phyloP scores from a whole-genome alignment of 495 filamentous ascomycete species.

The Pyrenopolyporus hunteri region DNA sequence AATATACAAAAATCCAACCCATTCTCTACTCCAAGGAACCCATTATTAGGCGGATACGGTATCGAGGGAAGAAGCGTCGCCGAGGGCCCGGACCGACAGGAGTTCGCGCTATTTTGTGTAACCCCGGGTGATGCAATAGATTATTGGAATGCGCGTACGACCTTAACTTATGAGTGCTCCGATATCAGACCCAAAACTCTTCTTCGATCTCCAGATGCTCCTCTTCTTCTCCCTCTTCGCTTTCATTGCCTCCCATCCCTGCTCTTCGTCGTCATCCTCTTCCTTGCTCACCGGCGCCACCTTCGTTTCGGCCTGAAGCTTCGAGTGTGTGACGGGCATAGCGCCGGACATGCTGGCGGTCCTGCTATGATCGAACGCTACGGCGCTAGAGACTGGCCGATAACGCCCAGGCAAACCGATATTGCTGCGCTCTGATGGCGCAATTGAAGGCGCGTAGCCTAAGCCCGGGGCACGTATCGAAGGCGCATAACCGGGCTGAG shows the following conservation, averaged over 20 bases:
- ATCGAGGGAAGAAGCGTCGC: constrained; percentile 2
- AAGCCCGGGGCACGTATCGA: constrained; percentile 53
- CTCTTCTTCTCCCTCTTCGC: constrained; percentile 83
- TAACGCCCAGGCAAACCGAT: constrained; percentile 91
- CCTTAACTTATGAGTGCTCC: constrained; percentile 51
- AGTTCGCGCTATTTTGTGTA: constrained; percentile 34
- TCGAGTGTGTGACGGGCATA: constrained; percentile 39
- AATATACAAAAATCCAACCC: constrained; percentile 38
- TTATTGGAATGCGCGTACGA: constrained; percentile 27
- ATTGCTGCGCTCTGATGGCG: constrained; percentile 93
- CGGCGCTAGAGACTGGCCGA: constrained; percentile 73
- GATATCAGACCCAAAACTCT: constrained; percentile 50
- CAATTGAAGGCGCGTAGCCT: constrained; percentile 70
- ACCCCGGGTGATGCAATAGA: constrained; percentile 30
- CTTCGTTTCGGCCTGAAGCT: constrained; percentile 32
- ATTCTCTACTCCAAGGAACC: constrained; percentile 2
- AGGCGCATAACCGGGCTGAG: constrained; percentile 49
- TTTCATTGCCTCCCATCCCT: constrained; percentile 83
- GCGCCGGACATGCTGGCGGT: constrained; percentile 61
- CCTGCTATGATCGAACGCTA: constrained; percentile 48
- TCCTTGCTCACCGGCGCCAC: constrained; percentile 40
- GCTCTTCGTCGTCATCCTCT: constrained; percentile 80
- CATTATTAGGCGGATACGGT: constrained; percentile 10
- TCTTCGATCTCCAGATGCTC: constrained; percentile 73
- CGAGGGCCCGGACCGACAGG: background rate